Percentiles rank a stretch among this genome's conserved stretches.
phyloP scores from a whole-genome alignment of 768 basidiomycete genomes.

The Cyathus striatus region DNA sequence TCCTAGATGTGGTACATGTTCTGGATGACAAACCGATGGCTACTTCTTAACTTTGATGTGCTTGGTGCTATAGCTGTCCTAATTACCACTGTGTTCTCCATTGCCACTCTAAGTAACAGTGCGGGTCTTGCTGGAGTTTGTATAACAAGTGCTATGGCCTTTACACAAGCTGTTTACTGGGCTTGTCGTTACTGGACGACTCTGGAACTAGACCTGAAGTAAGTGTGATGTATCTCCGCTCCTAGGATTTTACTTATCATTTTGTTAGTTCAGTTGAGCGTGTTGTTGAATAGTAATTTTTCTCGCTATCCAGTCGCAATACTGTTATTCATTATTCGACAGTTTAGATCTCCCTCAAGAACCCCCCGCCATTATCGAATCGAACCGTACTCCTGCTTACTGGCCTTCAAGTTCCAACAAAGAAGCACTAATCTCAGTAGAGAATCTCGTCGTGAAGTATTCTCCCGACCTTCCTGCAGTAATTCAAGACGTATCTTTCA shows the following conservation, averaged over 20 bases:
- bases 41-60: conserved; percentile 76
- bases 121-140: conserved; percentile 67
- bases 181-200: conserved; percentile 50
- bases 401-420: conserved; percentile 79
- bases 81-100: conserved; percentile 70
- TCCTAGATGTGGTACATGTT: conserved; percentile 76
- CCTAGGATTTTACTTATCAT: conserved; percentile 4
- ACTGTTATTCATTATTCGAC: neutral
- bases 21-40: conserved; percentile 90
- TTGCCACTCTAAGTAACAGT: conserved; percentile 48
- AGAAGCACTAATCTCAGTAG: conserved; percentile 57
- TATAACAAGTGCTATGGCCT: conserved; percentile 67
- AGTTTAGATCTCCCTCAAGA: conserved; percentile 81
- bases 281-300: conserved; percentile 71
- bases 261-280: conserved; percentile 76
- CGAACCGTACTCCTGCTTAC: conserved; percentile 78
- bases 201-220: conserved; percentile 76
- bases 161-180: conserved; percentile 46
- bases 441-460: conserved; percentile 78
- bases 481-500: conserved; percentile 70
- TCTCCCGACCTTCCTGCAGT: conserved; percentile 81
- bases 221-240: conserved; percentile 12
- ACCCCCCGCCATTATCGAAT: conserved; percentile 71
- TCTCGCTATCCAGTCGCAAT: neutral
- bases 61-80: conserved; percentile 73